Base-by-base conservation (phyloP, 768 basidiomycete genomes). In the Russula abietina region DNA sequence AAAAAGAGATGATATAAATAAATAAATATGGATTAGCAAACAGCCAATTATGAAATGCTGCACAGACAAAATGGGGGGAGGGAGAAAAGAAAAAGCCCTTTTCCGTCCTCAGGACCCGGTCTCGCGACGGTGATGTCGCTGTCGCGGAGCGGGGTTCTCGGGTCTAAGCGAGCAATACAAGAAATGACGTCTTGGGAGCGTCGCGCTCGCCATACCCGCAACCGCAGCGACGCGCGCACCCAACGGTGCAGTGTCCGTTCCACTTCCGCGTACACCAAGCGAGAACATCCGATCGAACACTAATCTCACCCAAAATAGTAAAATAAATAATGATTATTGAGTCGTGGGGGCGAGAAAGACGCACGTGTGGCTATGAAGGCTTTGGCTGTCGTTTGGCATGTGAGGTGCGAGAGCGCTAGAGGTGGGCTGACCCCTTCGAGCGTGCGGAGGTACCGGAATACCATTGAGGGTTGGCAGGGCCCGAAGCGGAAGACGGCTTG, bases 201-300 rank as follows among this genome's bases (percentile, higher is more conserved):
- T 79, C 4, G 79, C 78, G 41, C 65, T 60, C 8, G 67, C 65
- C 55, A 85, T 81, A 12, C 84, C 86, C 9, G 85, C 81, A 7
- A 83, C 85, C 1, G 82, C 85, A 24, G 86, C 80, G 17, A 85
- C 85, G 7, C 88, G 83, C 12, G 81, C 80, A 2, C 83, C 81
- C 6, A 86, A 69, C 19, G 88, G 82, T 3, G 82, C 81, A 1
- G 81, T 76, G 55, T 90, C 84, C 0, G 86, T 81, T 4, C 87
- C 88, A 61, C 84, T 83, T 32, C 86, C 85, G n/a, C 91, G 86
- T 10, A 92, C 78, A 22, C 91, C 91, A 12, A 93, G 79, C 6
- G 87, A 90, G 71, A 93, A 93, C 92, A 93, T 91, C 32, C 91
- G 77, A 73, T 93, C 91, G 70, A 93, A 94, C 14, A 92, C 91